Conservation (phyloP, 2,329 filamentous ascomycete species). For the Phialocephala sp. region DNA sequence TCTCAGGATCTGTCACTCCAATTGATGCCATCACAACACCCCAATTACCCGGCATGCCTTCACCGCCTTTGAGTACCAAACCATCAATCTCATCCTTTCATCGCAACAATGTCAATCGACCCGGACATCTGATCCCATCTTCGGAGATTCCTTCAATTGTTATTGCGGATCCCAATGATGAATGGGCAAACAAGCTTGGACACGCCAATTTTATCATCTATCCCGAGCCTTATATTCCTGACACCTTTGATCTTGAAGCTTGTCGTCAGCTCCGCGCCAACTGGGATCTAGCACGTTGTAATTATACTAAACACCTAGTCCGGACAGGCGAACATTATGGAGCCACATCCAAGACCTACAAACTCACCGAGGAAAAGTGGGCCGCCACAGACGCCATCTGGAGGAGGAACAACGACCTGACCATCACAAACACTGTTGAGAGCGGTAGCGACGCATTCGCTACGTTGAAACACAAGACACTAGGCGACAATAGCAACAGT, state of each 20-base stretch:
- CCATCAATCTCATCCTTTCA: slow-evolving; percentile 80
- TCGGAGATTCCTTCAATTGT: slow-evolving; percentile 68
- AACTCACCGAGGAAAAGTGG: slow-evolving; percentile 89
- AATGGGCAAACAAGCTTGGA: slow-evolving; percentile 84
- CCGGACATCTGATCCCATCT: slow-evolving; percentile 55
- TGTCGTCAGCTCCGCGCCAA: slow-evolving; percentile 73
- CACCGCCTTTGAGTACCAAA: slow-evolving; percentile 77
- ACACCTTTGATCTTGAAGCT: slow-evolving; percentile 57
- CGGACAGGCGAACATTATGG: slow-evolving; percentile 92
- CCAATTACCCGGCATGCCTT: slow-evolving; percentile 56
- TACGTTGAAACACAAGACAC: slow-evolving; percentile 47
- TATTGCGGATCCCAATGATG: slow-evolving; percentile 73
- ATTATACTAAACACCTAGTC: slow-evolving; percentile 88
- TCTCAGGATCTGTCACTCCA: slow-evolving; percentile 50
- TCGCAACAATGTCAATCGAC: slow-evolving; percentile 46
- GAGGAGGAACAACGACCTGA: slow-evolving; percentile 71
- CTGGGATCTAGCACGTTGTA: slow-evolving; percentile 82
- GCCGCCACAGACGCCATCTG: slow-evolving; percentile 76
- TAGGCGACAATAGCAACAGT: slow-evolving; percentile 51
- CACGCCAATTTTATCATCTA: slow-evolving; percentile 93
- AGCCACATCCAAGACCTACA: slow-evolving; percentile 85
- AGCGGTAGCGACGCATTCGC: slow-evolving; percentile 50
- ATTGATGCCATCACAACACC: slow-evolving; percentile 49
- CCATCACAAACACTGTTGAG: slow-evolving; percentile 58
- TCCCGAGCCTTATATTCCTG: slow-evolving; percentile 79